Conservation (phyloP, 306 rosid genomes). For the Arachis stenosperma region DNA sequence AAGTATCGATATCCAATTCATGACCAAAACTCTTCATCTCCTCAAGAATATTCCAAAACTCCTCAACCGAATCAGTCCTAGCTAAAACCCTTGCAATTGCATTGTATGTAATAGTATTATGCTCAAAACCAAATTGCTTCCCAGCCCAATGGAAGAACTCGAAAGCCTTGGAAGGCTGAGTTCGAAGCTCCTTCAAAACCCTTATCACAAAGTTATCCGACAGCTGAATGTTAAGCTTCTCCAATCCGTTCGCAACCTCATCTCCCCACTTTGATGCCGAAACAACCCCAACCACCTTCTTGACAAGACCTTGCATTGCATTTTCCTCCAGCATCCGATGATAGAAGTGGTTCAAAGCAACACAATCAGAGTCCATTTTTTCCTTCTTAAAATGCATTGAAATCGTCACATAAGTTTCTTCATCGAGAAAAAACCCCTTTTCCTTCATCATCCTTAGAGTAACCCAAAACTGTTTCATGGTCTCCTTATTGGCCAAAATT, state of each 20-base stretch:
- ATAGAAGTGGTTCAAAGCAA: slow-evolving; percentile 59
- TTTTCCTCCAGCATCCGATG: slow-evolving; percentile 62
- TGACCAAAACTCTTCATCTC: slow-evolving; percentile 62
- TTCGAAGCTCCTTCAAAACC: slow-evolving; percentile 64
- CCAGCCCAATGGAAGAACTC: slow-evolving; percentile 70
- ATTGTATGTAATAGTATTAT: slow-evolving; percentile 63
- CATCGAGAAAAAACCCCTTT: slow-evolving; percentile 69
- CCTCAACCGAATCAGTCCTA: slow-evolving; percentile 54
- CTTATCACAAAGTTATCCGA: slow-evolving; percentile 64
- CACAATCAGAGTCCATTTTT: slow-evolving; percentile 55
- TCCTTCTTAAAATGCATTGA: slow-evolving; percentile 42
- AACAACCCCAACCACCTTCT: slow-evolving; percentile 56
- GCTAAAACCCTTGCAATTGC: slow-evolving; percentile 66
- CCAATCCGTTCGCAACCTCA: slow-evolving; percentile 50
- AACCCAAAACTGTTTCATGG: slow-evolving; percentile 72
- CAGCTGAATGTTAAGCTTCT: slow-evolving; percentile 44
- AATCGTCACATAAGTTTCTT: slow-evolving; percentile 56
- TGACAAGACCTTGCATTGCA: slow-evolving; percentile 55
- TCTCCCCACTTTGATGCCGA: slow-evolving; percentile 54
- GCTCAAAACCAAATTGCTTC: slow-evolving; percentile 48
- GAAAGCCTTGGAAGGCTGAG: slow-evolving; percentile 52
- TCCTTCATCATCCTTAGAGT: slow-evolving; percentile 64
- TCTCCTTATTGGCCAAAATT: slow-evolving; percentile 48
- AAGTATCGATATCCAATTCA: slow-evolving; percentile 74
- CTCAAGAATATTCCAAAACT: slow-evolving; percentile 75